Base-by-base conservation (phyloP, 176 grass and related monocot genomes). In the Carex myosuroides region DNA sequence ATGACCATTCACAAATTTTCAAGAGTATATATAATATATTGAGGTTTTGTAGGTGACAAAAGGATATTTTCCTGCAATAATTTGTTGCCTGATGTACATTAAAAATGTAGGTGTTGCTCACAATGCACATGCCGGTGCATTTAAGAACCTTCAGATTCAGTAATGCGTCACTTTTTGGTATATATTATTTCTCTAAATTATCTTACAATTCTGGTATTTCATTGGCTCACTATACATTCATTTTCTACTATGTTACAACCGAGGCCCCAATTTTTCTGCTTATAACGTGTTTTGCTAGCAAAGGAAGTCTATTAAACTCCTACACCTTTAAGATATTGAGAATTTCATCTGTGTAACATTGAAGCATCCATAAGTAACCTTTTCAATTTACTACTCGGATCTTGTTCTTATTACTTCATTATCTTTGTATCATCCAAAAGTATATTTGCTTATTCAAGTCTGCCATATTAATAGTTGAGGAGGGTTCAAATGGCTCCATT, bases 111-210 rank as follows among this genome's bases (percentile, higher is more conserved):
- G 93, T 92, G 14, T 57, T 93, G 84, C 93, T 99, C 65, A 90
- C 91, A 83, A 88, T 99, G 84, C 96, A 99, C 22, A 64, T 92
- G 85, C 96, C 96, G 29, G 85, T 70, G 5, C 70, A 73, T n/a
- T 80, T 93, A 80, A 99, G 96, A 84, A 95, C 82, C 39, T 93
- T 99, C 37, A 58, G 64, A 78, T 90, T 94, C 54, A 82, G 86
- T 33, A 88, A 95, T 81, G 84, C 88, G 12, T 87, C 91, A 65
- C 84, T 33, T 83, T 95, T 95, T 90, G 93, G 93, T 99, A 93
- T 68, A 13, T 76, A 30, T 48, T 9, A 16, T 76, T 76, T 32
- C 72, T 76, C 13, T 55, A 30, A 56, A 76, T 21, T 76, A 76
- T 55, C 20, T 3, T 55, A 54, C 48, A 76, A 55, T 55, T 76